Percentiles rank a stretch among this genome's conserved stretches.
Evolutionary conservation across 1,284 basidiomycete genomes (phyloP).

Genomic region (Hymenochaete sp.): DNA sequence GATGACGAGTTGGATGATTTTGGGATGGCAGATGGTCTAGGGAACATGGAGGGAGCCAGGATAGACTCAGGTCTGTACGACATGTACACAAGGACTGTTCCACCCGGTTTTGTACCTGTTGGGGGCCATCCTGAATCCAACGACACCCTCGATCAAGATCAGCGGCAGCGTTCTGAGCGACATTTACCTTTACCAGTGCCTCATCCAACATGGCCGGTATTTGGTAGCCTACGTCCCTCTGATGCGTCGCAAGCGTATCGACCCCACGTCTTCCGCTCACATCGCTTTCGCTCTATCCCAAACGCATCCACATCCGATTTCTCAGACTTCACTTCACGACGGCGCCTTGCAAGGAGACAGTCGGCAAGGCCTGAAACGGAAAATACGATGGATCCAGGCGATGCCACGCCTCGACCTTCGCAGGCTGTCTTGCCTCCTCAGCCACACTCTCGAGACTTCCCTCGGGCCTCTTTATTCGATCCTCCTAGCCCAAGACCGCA

Average conservation of each 20-base stretch:
- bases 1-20: slow-evolving; percentile 16
- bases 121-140: not conserved
- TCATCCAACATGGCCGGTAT: not conserved
- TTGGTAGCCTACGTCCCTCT: slow-evolving; percentile 2
- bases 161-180: not conserved
- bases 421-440: not conserved
- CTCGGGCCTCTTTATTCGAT: slow-evolving; percentile 13
- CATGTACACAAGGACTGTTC: too few relatives aligned
- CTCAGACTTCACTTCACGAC: slow-evolving; percentile 18
- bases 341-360: slow-evolving; percentile 10
- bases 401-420: not conserved
- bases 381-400: not conserved
- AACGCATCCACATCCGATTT: slow-evolving; percentile 14
- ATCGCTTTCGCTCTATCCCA: slow-evolving; percentile 1
- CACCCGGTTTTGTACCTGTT: slow-evolving; percentile 9
- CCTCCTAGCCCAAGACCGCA: slow-evolving; percentile 9
- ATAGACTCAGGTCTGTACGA: slow-evolving; percentile 16
- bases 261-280: slow-evolving; percentile 9
- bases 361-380: slow-evolving; percentile 2
- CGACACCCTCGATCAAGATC: slow-evolving; percentile 3
- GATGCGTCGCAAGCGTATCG: slow-evolving; percentile 14
- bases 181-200: not conserved
- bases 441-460: slow-evolving; percentile 2
- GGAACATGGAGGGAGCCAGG: slow-evolving; percentile 11
- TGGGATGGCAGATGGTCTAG: slow-evolving; percentile 1